phyloP scores from a whole-genome alignment of 768 basidiomycete species.

The Lentinula sp. region DNA sequence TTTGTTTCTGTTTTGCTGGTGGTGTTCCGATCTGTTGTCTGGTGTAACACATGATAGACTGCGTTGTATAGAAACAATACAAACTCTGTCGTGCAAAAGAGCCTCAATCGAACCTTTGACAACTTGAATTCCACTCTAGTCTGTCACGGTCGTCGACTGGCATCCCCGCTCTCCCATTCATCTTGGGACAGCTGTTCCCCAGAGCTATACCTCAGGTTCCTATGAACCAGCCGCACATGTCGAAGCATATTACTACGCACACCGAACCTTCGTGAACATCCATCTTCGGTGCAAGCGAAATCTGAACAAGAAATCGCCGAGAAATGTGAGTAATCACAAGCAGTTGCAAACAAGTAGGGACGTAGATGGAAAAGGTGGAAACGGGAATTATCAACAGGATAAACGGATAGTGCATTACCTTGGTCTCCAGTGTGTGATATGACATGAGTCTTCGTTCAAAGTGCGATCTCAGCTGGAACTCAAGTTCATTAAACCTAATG shows the following conservation, averaged over 20 bases:
- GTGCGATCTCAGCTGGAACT: background rate
- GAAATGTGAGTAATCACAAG: background rate
- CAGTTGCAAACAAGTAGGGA: background rate
- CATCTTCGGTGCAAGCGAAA: slow-evolving; percentile 1
- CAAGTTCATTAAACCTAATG: background rate
- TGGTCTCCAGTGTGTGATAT: slow-evolving; percentile 6
- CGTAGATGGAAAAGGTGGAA: background rate
- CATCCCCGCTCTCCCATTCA: background rate
- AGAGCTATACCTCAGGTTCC: background rate
- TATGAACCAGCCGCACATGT: background rate
- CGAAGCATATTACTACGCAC: slow-evolving; percentile 3
- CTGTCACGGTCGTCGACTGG: too few relatives aligned
- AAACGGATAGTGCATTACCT: background rate
- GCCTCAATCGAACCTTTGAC: too few relatives aligned
- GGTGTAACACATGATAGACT: too few relatives aligned
- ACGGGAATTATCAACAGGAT: background rate
- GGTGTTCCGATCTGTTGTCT: too few relatives aligned
- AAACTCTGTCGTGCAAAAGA: too few relatives aligned
- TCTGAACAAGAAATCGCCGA: background rate
- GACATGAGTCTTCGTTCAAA: background rate
- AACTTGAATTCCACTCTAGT: too few relatives aligned
- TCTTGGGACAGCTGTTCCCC: slow-evolving; percentile 1
- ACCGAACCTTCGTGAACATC: slow-evolving; percentile 1
- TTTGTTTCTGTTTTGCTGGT: too few relatives aligned
- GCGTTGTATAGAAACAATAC: too few relatives aligned